Evolutionary conservation across 2,329 filamentous ascomycete genomes (phyloP).

Genomic region (Nannizzia gypsea): DNA sequence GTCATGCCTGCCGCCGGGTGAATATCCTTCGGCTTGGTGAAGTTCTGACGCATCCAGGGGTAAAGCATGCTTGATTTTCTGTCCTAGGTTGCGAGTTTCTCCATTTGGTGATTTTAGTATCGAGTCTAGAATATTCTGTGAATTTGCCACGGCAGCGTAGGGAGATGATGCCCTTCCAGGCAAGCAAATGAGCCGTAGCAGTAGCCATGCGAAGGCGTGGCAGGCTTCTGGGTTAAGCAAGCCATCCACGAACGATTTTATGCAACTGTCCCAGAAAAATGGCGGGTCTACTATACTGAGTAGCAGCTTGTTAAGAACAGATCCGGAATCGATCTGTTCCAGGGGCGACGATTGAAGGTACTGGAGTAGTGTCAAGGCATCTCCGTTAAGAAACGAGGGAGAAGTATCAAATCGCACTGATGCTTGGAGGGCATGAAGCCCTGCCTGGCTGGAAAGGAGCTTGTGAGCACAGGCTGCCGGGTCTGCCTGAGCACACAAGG

Average conservation of each 20-base stretch:
- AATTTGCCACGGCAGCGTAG: conserved; percentile 21
- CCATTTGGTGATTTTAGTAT: conserved; percentile 20
- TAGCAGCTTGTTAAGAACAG: conserved; percentile 37
- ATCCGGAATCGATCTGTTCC: conserved; percentile 6
- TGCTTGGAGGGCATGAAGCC: conserved; percentile 26
- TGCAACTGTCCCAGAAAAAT: conserved; percentile 43
- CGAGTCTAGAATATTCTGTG: conserved; percentile 17
- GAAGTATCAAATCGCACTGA: conserved; percentile 35
- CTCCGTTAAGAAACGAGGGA: conserved; percentile 32
- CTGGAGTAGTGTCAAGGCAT: conserved; percentile 19
- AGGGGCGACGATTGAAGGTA: conserved; percentile 24
- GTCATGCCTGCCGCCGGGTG: conserved; percentile 34
- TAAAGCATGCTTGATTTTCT: neutral
- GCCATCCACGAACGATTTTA: conserved; percentile 22
- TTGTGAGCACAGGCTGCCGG: conserved; percentile 31
- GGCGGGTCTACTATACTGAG: conserved; percentile 40
- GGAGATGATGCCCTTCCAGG: conserved; percentile 16
- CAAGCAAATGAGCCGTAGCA: conserved; percentile 38
- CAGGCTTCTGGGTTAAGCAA: conserved; percentile 25
- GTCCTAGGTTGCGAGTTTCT: neutral
- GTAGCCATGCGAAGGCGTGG: conserved; percentile 39
- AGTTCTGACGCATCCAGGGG: neutral
- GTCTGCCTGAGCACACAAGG: conserved; percentile 34
- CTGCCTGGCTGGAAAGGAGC: conserved; percentile 24
- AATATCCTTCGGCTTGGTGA: neutral